phyloP scores from a whole-genome alignment of 495 filamentous ascomycete genomes.

The Penicillium paradoxum region DNA sequence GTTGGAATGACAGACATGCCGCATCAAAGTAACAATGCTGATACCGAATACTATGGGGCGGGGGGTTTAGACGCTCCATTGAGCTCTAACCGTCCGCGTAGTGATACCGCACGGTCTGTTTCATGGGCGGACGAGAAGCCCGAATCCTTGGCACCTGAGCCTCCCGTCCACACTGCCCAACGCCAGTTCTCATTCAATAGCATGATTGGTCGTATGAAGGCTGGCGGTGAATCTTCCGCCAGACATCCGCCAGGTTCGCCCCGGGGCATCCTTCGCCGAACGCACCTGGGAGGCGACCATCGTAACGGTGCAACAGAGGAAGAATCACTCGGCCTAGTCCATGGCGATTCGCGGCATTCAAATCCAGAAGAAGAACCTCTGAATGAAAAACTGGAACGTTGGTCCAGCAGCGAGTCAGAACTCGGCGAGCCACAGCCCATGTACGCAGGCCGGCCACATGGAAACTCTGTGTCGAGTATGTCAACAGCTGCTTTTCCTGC shows the following conservation, averaged over 20 bases:
- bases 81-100: constrained; percentile 19
- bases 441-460: constrained; percentile 20
- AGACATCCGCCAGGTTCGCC: constrained; percentile 25
- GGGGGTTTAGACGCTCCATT: constrained; percentile 17
- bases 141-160: constrained; percentile 25
- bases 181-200: constrained; percentile 92
- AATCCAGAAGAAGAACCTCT: constrained; percentile 22
- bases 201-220: constrained; percentile 56
- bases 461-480: constrained; percentile 27
- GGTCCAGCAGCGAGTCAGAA: constrained; percentile 28
- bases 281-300: constrained; percentile 31
- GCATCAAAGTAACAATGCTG: constrained; percentile 39
- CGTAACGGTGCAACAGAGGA: constrained; percentile 70
- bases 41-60: constrained; percentile 36
- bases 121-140: constrained; percentile 23
- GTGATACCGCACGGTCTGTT: constrained; percentile 35
- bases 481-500: constrained; percentile 32
- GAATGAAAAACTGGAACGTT: constrained; percentile 32
- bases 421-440: constrained; percentile 16
- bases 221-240: constrained; percentile 28
- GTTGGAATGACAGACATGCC: constrained; percentile 8
- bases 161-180: constrained; percentile 33
- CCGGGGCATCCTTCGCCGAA: constrained; percentile 41
- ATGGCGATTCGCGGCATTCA: constrained; percentile 52
- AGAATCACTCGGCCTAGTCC: constrained; percentile 80